phyloP scores from a whole-genome alignment of 352 stramenopile species.

The Bremia lactucae region DNA sequence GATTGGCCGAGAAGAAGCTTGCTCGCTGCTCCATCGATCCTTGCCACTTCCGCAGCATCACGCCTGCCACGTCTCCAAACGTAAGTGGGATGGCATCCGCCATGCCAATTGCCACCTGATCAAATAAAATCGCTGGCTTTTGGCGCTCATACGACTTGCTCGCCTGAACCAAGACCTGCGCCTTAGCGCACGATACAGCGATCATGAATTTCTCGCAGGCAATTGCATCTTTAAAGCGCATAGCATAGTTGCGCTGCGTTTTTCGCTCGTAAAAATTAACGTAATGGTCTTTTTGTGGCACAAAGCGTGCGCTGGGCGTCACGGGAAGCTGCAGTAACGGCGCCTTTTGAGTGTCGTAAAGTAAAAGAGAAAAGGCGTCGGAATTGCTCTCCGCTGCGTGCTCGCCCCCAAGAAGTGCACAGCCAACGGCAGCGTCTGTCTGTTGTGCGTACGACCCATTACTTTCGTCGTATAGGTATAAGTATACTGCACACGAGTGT shows the following conservation, averaged over 20 bases:
- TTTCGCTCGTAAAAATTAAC: slow-evolving; percentile 50
- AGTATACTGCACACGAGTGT: slow-evolving; percentile 60
- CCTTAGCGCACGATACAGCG: slow-evolving; percentile 40
- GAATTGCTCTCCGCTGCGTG: not conserved
- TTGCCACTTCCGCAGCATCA: slow-evolving; percentile 46
- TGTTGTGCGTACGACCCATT: slow-evolving; percentile 43
- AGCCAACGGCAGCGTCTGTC: slow-evolving; percentile 50
- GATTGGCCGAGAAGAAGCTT: slow-evolving; percentile 45
- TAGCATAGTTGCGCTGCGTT: slow-evolving; percentile 50
- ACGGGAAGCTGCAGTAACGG: slow-evolving; percentile 42
- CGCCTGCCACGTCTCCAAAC: slow-evolving; percentile 36
- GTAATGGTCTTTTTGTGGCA: slow-evolving; percentile 63
- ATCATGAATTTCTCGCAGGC: slow-evolving; percentile 31
- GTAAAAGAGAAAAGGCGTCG: slow-evolving; percentile 39
- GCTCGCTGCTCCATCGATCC: slow-evolving; percentile 11
- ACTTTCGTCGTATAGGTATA: slow-evolving; percentile 51
- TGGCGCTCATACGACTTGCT: slow-evolving; percentile 11
- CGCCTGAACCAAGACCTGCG: slow-evolving; percentile 32
- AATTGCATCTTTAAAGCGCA: slow-evolving; percentile 57
- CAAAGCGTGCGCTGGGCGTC: slow-evolving; percentile 28
- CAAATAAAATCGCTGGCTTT: slow-evolving; percentile 19
- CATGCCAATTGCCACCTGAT: slow-evolving; percentile 41
- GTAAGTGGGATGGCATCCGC: slow-evolving; percentile 28
- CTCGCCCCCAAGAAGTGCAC: slow-evolving; percentile 31
- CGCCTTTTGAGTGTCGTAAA: slow-evolving; percentile 65